Evolutionary conservation across 148 eudicot genomes (phyloP), one percentile per base, ranked within the genome.

Genomic region (Arbutus unedo): DNA sequence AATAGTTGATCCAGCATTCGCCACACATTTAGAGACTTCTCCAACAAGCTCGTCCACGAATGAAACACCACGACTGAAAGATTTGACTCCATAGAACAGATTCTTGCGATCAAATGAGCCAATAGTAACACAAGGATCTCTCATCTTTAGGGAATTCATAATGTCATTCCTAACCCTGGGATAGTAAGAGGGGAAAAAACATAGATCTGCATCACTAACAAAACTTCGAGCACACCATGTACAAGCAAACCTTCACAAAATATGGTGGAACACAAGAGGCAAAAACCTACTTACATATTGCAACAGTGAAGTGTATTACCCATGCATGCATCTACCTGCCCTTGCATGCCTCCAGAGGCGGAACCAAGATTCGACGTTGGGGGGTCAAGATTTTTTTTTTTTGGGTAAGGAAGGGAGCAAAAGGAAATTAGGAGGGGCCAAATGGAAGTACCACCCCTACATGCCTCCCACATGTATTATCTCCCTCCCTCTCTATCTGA

Each of bases 41-140:
- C 79, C 76, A 76, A 91, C 85, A 81, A 94, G 86, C 83, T 91
- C 93, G 54, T 88, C 86, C 87, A 94, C 62, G 83, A 90, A 94
- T 56, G 88, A 70, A 81, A 53, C 67, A 45, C 95, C 88, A 59
- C 89, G 93, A 62, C 79, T 89, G 82, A 88, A 86, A 81, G 91
- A 76, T 87, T 94, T 92, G 80, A 84, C 95, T 73, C 94, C 90
- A 83, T 92, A 94, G 79, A 91, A 92, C 21, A 94, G 92, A 87
- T 94, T 94, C 79, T 85, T 84, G 82, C 95, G 98, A 83, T 94
- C 95, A 84, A 92, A 94, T 68, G 98, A 94, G 54, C 98, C 98
- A 84, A 94, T 77, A 75, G 91, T 80, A 64, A 94, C 84, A 84
- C 87, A 88, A 84, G 95, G 91, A 83, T 88, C 87, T 81, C 89